Conservation (phyloP, 2,329 filamentous ascomycete genomes). For the Calonectria hawksworthii region DNA sequence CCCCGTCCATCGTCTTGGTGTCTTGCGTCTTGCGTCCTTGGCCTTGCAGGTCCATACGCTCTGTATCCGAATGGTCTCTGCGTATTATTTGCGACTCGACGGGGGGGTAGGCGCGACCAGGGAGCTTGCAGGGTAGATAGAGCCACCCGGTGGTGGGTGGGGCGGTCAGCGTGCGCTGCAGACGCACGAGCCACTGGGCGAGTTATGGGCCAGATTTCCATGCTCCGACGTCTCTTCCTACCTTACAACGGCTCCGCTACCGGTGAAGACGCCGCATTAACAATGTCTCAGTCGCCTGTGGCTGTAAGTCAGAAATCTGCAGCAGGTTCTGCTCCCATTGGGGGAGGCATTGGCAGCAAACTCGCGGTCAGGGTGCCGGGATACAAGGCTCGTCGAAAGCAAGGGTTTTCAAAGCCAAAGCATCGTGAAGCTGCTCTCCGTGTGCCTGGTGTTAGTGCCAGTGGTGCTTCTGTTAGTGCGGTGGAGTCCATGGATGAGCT, state of each 20-base stretch:
- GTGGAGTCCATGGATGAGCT: constrained; percentile 14
- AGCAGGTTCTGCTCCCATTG: not conserved
- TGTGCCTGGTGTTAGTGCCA: constrained; percentile 11
- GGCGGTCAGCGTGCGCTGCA: constrained; percentile 2
- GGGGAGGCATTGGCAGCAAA: not conserved
- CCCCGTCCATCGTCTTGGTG: constrained; percentile 7
- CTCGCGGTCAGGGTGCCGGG: not conserved
- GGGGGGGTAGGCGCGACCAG: not conserved
- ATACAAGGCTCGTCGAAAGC: not conserved
- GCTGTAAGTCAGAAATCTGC: not conserved
- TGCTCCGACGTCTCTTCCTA: not conserved
- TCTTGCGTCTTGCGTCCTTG: constrained; percentile 11
- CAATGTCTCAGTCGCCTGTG: not conserved
- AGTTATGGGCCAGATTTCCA: constrained; percentile 5
- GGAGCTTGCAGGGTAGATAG: constrained; percentile 5
- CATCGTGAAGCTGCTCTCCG: not conserved
- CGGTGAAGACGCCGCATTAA: constrained; percentile 3
- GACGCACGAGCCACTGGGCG: constrained; percentile 11
- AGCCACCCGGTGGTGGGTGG: constrained; percentile 19
- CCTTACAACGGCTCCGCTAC: not conserved
- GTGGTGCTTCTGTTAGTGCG: constrained; percentile 11
- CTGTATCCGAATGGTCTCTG: not conserved
- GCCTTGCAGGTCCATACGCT: not conserved
- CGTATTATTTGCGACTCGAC: constrained; percentile 3
- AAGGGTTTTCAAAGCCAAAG: not conserved